Evolutionary conservation across 805 yeast genomes (phyloP), one percentile per base, ranked within the genome.

Genomic region (Candida ipomoeae): DNA sequence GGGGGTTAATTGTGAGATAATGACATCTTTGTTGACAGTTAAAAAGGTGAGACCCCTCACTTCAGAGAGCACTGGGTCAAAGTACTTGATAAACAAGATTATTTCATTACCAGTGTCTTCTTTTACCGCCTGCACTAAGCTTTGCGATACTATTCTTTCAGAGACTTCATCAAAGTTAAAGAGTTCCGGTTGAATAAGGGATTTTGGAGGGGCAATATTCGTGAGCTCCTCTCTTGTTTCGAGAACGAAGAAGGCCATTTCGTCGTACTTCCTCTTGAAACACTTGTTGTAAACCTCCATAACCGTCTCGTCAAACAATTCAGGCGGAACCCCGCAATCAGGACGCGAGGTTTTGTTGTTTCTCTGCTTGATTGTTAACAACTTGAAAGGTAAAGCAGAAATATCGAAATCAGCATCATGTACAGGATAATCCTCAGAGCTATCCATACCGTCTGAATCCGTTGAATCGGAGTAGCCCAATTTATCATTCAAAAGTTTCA

Each of bases 281-380:
- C 69, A 68, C 50, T 71, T 72, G 29, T 71, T 71, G 42, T 79
- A 77, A 2, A 84, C 73, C 39, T 79, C 79, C 35, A 78, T 83
- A 18, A 87, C 69, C 0, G 83, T 71, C 8, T 68, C 44, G 13
- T 71, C 67, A 35, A 65, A 62, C 20, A 60, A 48, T 46, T 58
- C 66, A 44, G 52, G 62, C 37, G 63, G 60, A n/a, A 70, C 62
- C 44, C 55, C 62, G 10, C 55, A 52, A 51, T 80, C 84, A 1
- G 89, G 80, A 56, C 97, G 77, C 44, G 79, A 67, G 0, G 97
- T 87, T 53, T 77, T 79, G 64, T 89, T 88, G 55, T 83, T 80
- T 44, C 96, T 76, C 58, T 79, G 81, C 13, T 78, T 79, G 70
- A 88, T 74, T 20, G 78, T 68, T 83, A 94, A 82, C 53, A 87